A percentile compares a stretch with the other conserved stretches of the same genome.
Conservation (phyloP, 352 stramenopile species). For the Phytophthora cryptogea region DNA sequence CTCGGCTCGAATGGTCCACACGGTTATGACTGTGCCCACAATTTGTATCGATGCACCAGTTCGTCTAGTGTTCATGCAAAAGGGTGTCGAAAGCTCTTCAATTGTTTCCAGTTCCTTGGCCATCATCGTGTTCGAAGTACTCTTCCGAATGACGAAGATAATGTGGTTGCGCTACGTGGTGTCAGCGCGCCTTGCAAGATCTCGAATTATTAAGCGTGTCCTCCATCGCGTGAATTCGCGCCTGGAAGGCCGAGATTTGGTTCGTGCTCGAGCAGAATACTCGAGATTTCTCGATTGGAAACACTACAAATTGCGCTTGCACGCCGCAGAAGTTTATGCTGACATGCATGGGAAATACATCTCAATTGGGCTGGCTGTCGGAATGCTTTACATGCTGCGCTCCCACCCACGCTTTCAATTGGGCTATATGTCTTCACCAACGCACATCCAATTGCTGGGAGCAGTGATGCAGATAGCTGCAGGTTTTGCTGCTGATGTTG, state of each 20-base stretch:
- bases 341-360: constrained; percentile 55
- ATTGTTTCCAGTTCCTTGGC: constrained; percentile 27
- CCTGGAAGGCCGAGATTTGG: constrained; percentile 23
- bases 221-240: constrained; percentile 42
- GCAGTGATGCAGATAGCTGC: constrained; percentile 10
- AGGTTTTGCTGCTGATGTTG: constrained; percentile 36
- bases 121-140: constrained; percentile 34
- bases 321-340: constrained; percentile 45
- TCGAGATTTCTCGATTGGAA: constrained; percentile 48
- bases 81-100: constrained; percentile 14
- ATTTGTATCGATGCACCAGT: constrained; percentile 40
- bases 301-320: constrained; percentile 35
- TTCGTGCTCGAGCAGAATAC: constrained; percentile 34
- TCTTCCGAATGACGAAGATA: constrained; percentile 47
- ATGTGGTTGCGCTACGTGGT: constrained; percentile 29
- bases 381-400: constrained; percentile 24
- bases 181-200: constrained; percentile 25
- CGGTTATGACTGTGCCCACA: constrained; percentile 37
- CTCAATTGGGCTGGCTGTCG: constrained; percentile 38
- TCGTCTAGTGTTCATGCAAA: constrained; percentile 42
- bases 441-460: constrained; percentile 11
- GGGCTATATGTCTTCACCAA: constrained; percentile 7
- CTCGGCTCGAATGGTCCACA: constrained; percentile 28
- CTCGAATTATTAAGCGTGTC: constrained; percentile 33
- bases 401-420: constrained; percentile 31